phyloP scores from a whole-genome alignment of 495 filamentous ascomycete species.

The Talaromyces thailandensis region DNA sequence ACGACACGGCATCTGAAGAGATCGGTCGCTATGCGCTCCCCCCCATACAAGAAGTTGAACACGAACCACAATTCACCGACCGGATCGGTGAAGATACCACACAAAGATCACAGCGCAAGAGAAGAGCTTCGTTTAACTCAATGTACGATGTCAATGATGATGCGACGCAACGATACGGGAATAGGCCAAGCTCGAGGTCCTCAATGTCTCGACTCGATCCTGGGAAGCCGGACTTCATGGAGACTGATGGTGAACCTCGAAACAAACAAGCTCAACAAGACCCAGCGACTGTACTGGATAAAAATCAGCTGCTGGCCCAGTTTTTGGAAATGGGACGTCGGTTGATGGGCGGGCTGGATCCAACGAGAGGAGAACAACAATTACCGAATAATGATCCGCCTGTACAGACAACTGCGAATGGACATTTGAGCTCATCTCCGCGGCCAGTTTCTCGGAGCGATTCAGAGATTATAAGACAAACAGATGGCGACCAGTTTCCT shows the following conservation, averaged over 20 bases:
- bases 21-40: not conserved
- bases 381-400: slow-evolving; percentile 8
- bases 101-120: slow-evolving; percentile 21
- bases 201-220: slow-evolving; percentile 37
- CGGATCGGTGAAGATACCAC: slow-evolving; percentile 8
- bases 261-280: slow-evolving; percentile 21
- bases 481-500: slow-evolving; percentile 18
- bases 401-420: slow-evolving; percentile 16
- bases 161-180: slow-evolving; percentile 27
- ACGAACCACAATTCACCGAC: not conserved
- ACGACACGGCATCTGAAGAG: slow-evolving; percentile 20
- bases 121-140: slow-evolving; percentile 50
- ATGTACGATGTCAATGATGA: slow-evolving; percentile 47
- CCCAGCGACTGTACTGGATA: slow-evolving; percentile 21
- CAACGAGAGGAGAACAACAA: slow-evolving; percentile 10
- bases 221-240: slow-evolving; percentile 25
- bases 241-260: slow-evolving; percentile 12
- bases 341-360: slow-evolving; percentile 27
- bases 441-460: slow-evolving; percentile 11
- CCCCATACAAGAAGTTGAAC: not conserved
- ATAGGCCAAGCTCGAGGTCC: slow-evolving; percentile 36
- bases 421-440: not conserved
- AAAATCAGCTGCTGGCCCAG: slow-evolving; percentile 34
- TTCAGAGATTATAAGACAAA: slow-evolving; percentile 18
- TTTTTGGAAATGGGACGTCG: slow-evolving; percentile 35